Evolutionary conservation across 2,329 filamentous ascomycete species (phyloP), one percentile per base, ranked within the genome.

Genomic region (Calonectria pseudoreteaudii): DNA sequence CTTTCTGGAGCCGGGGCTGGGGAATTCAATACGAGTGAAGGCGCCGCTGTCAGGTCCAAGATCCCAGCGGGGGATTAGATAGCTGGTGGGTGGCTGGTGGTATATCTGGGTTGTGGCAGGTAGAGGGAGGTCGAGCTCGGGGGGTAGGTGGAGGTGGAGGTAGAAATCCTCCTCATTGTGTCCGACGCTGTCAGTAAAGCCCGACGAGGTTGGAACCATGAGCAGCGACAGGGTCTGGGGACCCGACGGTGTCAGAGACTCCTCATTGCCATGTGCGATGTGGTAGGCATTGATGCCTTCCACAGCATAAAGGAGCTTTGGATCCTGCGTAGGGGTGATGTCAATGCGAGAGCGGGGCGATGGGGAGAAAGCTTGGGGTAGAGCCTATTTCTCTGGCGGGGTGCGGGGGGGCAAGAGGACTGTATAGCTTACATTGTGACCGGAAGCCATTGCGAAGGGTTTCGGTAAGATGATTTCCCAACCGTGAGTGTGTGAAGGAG

Each of bases 21-120:
- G 96, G 78, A 99, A 98, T 83, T 98, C 94, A 82, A 99, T 95
- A 70, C 95, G 91, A 26, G 96, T 98, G 82, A 98, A 98, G 23
- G 95, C 95, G 73, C 95, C 96, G 77, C 93, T 94, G 71, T 97
- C 94, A 1, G 94, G 94, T 5, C 95, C 96, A 20, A 98, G 87
- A 81, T 98, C 96, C 95, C 96, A 98, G 77, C 96, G 93, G 20
- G 97, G 97, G 75, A 99, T 98, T 60, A 98, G 89, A 82, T 98
- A 98, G 87, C 95, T 98, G 76, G 90, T 92, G 0, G 96, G 96
- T 9, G 96, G 95, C 86, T 98, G 95, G 84, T 98, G 95, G 86
- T 98, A 98, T 83, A 99, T 97, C 84, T 98, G 96, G 0, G 97
- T 98, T 0, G 96, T 98, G 23, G 96, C 96, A 16, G 97, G 97